Conservation (phyloP, 179 eudicot genomes). For the Spinacia oleracea region DNA sequence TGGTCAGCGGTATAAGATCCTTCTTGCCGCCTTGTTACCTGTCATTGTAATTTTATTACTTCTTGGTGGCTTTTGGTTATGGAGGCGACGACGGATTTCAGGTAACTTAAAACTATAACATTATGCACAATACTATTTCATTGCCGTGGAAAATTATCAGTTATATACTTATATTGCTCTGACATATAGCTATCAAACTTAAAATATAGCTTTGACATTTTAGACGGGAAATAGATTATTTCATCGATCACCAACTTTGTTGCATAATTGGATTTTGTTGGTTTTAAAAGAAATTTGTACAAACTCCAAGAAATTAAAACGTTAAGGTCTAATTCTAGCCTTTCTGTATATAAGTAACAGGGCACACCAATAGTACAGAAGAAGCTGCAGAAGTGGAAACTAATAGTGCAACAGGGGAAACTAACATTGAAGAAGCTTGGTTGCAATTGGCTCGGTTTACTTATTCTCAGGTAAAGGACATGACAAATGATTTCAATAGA, state of each 20-base stretch:
- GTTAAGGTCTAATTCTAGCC: too few relatives aligned
- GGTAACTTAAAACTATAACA: not conserved
- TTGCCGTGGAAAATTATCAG: too few relatives aligned
- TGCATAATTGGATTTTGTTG: too few relatives aligned
- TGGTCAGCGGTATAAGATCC: not conserved
- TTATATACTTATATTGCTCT: too few relatives aligned
- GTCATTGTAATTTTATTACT: not conserved
- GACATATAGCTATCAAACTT: too few relatives aligned
- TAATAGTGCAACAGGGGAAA: not conserved
- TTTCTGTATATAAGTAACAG: not conserved
- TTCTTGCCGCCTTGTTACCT: not conserved
- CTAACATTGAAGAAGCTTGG: not conserved
- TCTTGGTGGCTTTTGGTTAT: constrained; percentile 14
- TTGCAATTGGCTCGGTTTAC: constrained; percentile 23
- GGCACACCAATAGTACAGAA: not conserved
- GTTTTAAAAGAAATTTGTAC: too few relatives aligned
- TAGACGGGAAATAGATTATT: too few relatives aligned
- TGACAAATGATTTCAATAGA: constrained; percentile 30
- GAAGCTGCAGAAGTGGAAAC: too few relatives aligned
- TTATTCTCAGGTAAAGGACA: constrained; percentile 22
- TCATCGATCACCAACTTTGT: too few relatives aligned
- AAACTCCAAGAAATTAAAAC: too few relatives aligned
- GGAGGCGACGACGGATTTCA: not conserved
- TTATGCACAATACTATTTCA: too few relatives aligned
- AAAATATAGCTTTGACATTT: too few relatives aligned